Conservation (phyloP, 2,329 filamentous ascomycete species). For the Elsinoe necatrix region DNA sequence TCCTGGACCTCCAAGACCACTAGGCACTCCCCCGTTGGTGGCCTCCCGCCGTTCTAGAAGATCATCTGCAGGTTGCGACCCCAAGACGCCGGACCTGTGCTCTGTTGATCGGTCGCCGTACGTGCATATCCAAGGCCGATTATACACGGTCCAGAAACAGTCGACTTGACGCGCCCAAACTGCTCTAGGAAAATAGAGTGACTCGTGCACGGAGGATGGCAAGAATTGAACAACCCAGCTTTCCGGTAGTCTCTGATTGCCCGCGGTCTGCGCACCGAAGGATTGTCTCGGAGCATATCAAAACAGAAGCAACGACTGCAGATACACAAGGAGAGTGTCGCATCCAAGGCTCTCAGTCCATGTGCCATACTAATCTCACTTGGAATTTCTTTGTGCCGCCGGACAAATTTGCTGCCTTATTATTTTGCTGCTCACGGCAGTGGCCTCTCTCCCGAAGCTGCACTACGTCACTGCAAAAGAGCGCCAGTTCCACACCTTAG, state of each 20-base stretch:
- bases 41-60: constrained; percentile 12
- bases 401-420: neutral
- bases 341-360: neutral
- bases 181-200: neutral
- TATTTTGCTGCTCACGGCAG: neutral
- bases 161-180: neutral
- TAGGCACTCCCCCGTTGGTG: neutral
- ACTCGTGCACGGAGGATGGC: constrained; percentile 8
- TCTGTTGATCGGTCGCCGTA: constrained; percentile 1
- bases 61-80: neutral
- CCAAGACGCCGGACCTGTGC: neutral
- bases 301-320: neutral
- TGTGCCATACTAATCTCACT: neutral
- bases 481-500: neutral
- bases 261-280: neutral
- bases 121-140: neutral
- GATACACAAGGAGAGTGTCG: neutral
- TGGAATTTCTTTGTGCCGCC: neutral
- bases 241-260: neutral
- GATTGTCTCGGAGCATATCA: neutral
- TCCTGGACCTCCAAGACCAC: neutral
- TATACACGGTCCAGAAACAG: neutral
- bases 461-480: neutral
- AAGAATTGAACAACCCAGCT: neutral
- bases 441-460: neutral